Evolutionary conservation across 2,329 filamentous ascomycete genomes (phyloP).

Genomic region (Exophiala aquamarina): DNA sequence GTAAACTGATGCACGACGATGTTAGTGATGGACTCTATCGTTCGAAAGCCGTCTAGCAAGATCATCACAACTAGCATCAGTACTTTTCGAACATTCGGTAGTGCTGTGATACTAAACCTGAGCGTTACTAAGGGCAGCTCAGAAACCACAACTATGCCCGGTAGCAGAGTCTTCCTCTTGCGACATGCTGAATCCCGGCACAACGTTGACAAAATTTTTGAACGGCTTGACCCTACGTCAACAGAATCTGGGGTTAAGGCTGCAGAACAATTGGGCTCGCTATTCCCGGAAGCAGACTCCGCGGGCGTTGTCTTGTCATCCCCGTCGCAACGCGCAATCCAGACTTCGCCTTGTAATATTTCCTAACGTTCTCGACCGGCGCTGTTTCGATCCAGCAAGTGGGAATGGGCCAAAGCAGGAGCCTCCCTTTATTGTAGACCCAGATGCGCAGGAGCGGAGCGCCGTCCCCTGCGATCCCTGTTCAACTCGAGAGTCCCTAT

Average conservation of each 20-base stretch:
- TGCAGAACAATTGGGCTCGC: slow-evolving; percentile 7
- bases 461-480: background rate
- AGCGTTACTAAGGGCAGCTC: slow-evolving; percentile 4
- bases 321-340: slow-evolving; percentile 2
- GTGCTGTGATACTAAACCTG: slow-evolving; percentile 1
- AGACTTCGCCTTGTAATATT: slow-evolving; percentile 4
- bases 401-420: slow-evolving; percentile 1
- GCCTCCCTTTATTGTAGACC: background rate
- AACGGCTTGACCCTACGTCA: slow-evolving; percentile 6
- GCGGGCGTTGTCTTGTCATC: slow-evolving; percentile 4
- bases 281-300: slow-evolving; percentile 7
- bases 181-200: slow-evolving; percentile 8
- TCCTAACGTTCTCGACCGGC: slow-evolving; percentile 2
- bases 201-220: slow-evolving; percentile 5
- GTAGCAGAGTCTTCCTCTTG: slow-evolving; percentile 3
- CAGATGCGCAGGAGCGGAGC: slow-evolving; percentile 2
- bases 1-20: background rate
- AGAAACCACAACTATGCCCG: slow-evolving; percentile 5
- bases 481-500: background rate
- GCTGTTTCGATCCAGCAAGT: slow-evolving; percentile 5
- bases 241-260: slow-evolving; percentile 4
- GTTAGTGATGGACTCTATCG: background rate
- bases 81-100: slow-evolving; percentile 6
- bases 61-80: background rate
- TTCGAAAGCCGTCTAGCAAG: slow-evolving; percentile 2